These are phyloP conservation scores for Bremia lactucae DNA, from an alignment of 352 stramenopile species.

Conservation along the genomic window DNA sequence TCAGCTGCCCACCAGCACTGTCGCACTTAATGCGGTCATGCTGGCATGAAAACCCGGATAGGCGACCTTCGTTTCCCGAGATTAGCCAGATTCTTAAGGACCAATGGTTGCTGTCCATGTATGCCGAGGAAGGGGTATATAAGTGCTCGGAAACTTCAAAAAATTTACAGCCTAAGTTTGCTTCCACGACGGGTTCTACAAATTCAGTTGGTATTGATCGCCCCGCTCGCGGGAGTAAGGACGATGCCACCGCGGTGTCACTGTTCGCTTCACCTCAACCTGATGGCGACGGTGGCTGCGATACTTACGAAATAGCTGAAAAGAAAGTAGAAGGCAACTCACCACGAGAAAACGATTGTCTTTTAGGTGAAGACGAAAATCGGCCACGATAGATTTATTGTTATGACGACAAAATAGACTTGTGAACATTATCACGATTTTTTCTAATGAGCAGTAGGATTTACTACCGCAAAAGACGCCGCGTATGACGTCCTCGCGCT, in stretches of 20 bases:
- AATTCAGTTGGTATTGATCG: conserved; percentile 12
- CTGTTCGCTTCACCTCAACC: conserved; percentile 16
- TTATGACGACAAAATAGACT: conserved; percentile 33
- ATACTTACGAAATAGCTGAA: conserved; percentile 16
- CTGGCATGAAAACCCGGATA: conserved; percentile 65
- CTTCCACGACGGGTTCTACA: conserved; percentile 29
- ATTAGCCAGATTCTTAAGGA: conserved; percentile 73
- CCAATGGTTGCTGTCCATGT: conserved; percentile 50
- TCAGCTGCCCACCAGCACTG: conserved; percentile 65
- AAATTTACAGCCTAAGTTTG: conserved; percentile 17
- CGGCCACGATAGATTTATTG: conserved; percentile 36
- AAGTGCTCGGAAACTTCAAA: conserved; percentile 23
- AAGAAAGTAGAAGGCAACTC: conserved; percentile 9
- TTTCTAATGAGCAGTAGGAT: not conserved
- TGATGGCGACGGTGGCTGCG: conserved; percentile 10
- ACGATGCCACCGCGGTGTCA: conserved; percentile 23
- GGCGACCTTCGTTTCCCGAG: conserved; percentile 68
- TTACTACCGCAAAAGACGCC: conserved; percentile 38
- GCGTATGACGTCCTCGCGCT: conserved; percentile 43
- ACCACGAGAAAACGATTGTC: conserved; percentile 20
- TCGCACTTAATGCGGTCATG: conserved; percentile 74
- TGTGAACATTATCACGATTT: conserved; percentile 12
- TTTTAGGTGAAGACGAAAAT: conserved; percentile 35
- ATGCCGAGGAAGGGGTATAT: conserved; percentile 41
- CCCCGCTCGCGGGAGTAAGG: conserved; percentile 27